A percentile compares a stretch with the other conserved stretches of the same genome.
These are phyloP conservation scores for Neurospora intermedia DNA, from an alignment of 495 filamentous ascomycete genomes.

Conservation along the genomic window DNA sequence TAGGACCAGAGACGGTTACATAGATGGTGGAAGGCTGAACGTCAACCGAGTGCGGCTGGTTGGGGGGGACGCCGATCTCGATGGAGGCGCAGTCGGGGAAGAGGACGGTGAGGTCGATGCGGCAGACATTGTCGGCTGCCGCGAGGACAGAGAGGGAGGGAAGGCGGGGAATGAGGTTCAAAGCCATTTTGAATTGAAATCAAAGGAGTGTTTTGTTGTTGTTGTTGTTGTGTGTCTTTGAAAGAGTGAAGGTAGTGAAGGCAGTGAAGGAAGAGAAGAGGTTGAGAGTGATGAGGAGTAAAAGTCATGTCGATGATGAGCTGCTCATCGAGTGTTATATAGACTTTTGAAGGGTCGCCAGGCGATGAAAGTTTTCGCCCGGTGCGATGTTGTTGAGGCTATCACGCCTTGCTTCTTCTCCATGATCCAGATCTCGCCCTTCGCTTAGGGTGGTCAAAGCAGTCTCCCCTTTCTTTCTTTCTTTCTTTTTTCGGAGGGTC, in stretches of 20 bases:
- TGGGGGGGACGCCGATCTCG: slow-evolving; percentile 1
- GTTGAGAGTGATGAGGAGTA: neutral
- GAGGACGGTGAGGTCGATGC: slow-evolving; percentile 6
- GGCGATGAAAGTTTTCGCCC: neutral
- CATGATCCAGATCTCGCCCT: neutral
- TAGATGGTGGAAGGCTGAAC: slow-evolving; percentile 8
- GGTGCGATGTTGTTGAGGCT: neutral
- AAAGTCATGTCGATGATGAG: neutral
- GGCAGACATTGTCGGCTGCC: slow-evolving; percentile 7
- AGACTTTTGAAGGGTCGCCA: neutral
- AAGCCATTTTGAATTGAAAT: slow-evolving; percentile 1
- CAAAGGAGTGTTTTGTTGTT: neutral
- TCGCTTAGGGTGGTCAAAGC: neutral
- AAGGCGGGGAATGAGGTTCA: slow-evolving; percentile 2
- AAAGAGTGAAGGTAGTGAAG: no score
- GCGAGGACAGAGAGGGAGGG: slow-evolving; percentile 6
- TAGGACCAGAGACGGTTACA: slow-evolving; percentile 4
- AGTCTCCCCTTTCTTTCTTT: neutral
- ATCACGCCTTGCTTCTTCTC: neutral
- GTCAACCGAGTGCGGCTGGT: neutral
- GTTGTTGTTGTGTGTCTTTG: neutral
- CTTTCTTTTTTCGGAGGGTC: neutral
- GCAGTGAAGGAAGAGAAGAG: neutral
- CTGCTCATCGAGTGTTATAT: neutral
- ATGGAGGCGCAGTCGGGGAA: slow-evolving; percentile 8